Base-by-base conservation (phyloP, 2,329 filamentous ascomycete genomes). In the Xylaria sp. region DNA sequence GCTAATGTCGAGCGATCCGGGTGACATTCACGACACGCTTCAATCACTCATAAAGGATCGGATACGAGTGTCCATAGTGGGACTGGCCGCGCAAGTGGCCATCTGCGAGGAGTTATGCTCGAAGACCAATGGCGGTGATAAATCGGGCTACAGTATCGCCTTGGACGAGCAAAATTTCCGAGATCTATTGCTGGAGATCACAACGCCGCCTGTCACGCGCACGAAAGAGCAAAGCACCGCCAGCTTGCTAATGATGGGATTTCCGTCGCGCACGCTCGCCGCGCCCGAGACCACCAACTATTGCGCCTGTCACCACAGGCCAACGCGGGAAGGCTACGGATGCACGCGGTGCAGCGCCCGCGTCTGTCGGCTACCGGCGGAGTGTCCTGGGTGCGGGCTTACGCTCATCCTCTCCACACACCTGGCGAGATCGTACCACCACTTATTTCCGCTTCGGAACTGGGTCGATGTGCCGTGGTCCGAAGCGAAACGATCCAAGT, bases 371-470 rank as follows among this genome's bases (percentile, higher is more conserved):
- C 83, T 99, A 43, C 96, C 96, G 0, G 90, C 93, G 41, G 94
- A 97, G 77, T 99, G 96, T 77, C 95, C 96, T 0, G 90, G 91
- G 30, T 99, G 96, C 80, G 90, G 93, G 18, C 87, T 99, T 58
- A 98, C 95, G 0, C 87, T 99, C 41, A 97, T 99, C 70, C 86
- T 98, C 2, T 97, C 93, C 0, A 99, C 96, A 0, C 94, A 97
- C 81, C 83, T 97, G 67, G 94, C 94, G 4, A 87, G 94, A n/a
- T 96, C 93, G 0, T 97, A 97, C 76, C 94, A 97, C 78, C 94
- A 97, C 78, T 84, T 97, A 0, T 97, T 97, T 76, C 94, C 94
- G 0, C 83, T 99, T 25, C 87, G 90, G 36, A 97, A 97, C 77
- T 99, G 95, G 94, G 85, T 90, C 10, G 94, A 96, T 76, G 95